Base-by-base conservation (phyloP, 768 basidiomycete genomes). In the Podaxis carcinomalis region DNA sequence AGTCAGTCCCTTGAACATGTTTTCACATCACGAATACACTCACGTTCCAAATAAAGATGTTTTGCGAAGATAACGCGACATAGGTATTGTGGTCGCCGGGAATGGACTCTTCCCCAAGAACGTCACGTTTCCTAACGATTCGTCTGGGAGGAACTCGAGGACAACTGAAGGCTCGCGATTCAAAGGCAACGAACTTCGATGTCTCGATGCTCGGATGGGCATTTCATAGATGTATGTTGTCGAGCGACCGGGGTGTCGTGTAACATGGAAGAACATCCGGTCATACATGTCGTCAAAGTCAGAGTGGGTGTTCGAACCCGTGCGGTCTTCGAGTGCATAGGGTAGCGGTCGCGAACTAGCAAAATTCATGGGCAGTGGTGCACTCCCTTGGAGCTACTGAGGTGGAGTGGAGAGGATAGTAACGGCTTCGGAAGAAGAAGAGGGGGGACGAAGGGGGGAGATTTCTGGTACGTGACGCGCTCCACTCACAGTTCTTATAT, bases 211-310 rank as follows among this genome's bases (percentile, higher is more conserved):
- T 16, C 88, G 85, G 51, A 83, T 81, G 46, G 78, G 78, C 81
- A 89, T 88, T 66, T 80, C 79, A 70, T 87, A 89, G 54, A 91
- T 80, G 69, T 82, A 82, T 6, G 85, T 79, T 0, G 74, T 73
- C 23, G 71, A 67, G 11, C 68, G 69, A 9, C 78, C 79, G 4
- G 85, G 81, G 21, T 76, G 72, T 2, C 82, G 80, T 4, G 80
- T 72, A 37, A 90, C 78, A 61, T 84, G 87, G 54, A 88, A 79
- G 75, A 88, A 90, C 64, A 85, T 73, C 57, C 89, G 83, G 72
- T 92, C 89, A 68, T 90, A 91, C 65, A 90, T 82, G 66, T 92
- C 89, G 68, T 89, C 88, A 63, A 84, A 90, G 76, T 92, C 88
- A 1, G 87, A 80, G 51, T 74, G 72, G 11, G 78, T 74, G 61